A percentile compares a stretch with the other conserved stretches of the same genome.
These are phyloP conservation scores for Yamadazyma friedrichii DNA, from an alignment of 1,139 yeast genomes.

Conservation along the genomic window DNA sequence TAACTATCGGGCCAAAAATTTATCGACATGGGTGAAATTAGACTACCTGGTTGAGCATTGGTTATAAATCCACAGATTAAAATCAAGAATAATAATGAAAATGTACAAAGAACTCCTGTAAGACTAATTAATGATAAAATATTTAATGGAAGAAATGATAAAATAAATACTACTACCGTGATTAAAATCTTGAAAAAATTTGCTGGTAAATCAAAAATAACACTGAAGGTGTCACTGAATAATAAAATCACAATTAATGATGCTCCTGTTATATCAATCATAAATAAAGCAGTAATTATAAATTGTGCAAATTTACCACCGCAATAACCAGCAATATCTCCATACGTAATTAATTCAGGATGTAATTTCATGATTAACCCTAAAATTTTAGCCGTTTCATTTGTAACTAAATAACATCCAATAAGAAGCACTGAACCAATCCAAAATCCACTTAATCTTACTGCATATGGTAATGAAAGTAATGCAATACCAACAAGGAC, in stretches of 20 bases:
- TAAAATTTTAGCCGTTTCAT: slow-evolving; percentile 60
- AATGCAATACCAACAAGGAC: slow-evolving; percentile 85
- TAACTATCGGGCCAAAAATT: slow-evolving; percentile 53
- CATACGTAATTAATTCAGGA: slow-evolving; percentile 36
- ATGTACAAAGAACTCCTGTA: slow-evolving; percentile 71
- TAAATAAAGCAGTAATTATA: slow-evolving; percentile 67
- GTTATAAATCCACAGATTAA: slow-evolving; percentile 63
- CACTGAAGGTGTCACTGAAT: slow-evolving; percentile 80
- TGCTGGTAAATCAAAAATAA: slow-evolving; percentile 50
- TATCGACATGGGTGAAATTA: slow-evolving; percentile 50
- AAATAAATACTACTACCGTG: slow-evolving; percentile 49
- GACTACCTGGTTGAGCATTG: slow-evolving; percentile 61
- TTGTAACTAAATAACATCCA: slow-evolving; percentile 61
- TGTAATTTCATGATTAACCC: slow-evolving; percentile 31
- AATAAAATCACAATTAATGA: slow-evolving; percentile 72
- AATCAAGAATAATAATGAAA: slow-evolving; percentile 58
- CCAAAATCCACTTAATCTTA: slow-evolving; percentile 79
- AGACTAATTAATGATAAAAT: slow-evolving; percentile 70
- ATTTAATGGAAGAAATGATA: slow-evolving; percentile 74
- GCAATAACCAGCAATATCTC: slow-evolving; percentile 45
- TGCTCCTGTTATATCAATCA: slow-evolving; percentile 77
- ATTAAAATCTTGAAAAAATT: slow-evolving; percentile 50
- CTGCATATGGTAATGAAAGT: slow-evolving; percentile 78
- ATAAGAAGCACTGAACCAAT: slow-evolving; percentile 56
- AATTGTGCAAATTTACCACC: slow-evolving; percentile 50